Conservation (phyloP, 2,329 filamentous ascomycete species). For the Talaromyces pinophilus region DNA sequence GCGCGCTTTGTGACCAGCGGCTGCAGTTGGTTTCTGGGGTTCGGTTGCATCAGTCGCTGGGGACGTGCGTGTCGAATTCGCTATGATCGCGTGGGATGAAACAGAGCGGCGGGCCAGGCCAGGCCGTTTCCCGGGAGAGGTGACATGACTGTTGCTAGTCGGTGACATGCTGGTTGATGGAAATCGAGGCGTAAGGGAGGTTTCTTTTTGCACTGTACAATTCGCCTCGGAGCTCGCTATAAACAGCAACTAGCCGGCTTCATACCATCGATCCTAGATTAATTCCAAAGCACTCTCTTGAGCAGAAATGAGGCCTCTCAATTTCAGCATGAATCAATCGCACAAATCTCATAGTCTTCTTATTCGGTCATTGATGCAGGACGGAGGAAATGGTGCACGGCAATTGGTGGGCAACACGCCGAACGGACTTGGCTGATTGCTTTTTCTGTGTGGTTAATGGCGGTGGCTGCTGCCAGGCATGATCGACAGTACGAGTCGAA, state of each 20-base stretch:
- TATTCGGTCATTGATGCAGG: conserved; percentile 15
- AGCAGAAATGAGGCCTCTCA: background rate
- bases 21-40: conserved; percentile 29
- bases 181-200: background rate
- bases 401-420: conserved; percentile 23
- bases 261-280: conserved; percentile 4
- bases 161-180: conserved; percentile 21
- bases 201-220: conserved; percentile 12
- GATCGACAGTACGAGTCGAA: background rate
- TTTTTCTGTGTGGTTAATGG: conserved; percentile 9
- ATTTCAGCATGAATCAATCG: background rate
- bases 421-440: conserved; percentile 12
- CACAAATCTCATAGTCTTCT: conserved; percentile 1
- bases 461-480: conserved; percentile 13
- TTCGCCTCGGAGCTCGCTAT: conserved; percentile 12
- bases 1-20: conserved; percentile 37
- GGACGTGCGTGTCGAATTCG: conserved; percentile 33
- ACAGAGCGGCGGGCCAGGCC: conserved; percentile 43
- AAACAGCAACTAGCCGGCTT: background rate
- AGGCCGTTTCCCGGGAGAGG: conserved; percentile 44
- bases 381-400: conserved; percentile 18
- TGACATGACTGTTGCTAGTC: conserved; percentile 30
- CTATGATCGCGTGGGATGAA: conserved; percentile 43
- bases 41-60: conserved; percentile 35
- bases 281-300: background rate